Conservation (phyloP, 345 rosid species). For the Sonneratia alba region DNA sequence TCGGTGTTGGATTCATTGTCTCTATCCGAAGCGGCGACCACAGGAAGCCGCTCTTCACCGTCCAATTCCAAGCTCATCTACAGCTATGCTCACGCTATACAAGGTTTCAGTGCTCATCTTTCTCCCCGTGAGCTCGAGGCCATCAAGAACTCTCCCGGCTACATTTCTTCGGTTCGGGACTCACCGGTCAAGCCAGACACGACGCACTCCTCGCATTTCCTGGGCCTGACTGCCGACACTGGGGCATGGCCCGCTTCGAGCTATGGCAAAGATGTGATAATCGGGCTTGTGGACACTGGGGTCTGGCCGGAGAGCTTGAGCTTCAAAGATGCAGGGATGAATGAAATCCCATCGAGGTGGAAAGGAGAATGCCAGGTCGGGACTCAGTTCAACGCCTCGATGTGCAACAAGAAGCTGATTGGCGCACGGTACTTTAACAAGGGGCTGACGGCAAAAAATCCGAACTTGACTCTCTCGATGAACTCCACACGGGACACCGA, state of each 20-base stretch:
- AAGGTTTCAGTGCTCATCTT: conserved; percentile 42
- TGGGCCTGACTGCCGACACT: conserved; percentile 19
- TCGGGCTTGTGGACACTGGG: conserved; percentile 40
- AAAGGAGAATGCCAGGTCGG: conserved; percentile 41
- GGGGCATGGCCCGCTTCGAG: conserved; percentile 34
- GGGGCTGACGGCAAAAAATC: conserved; percentile 26
- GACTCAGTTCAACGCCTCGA: conserved; percentile 31
- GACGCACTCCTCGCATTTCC: conserved; percentile 29
- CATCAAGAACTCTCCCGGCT: conserved; percentile 29
- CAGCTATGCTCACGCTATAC: conserved; percentile 27
- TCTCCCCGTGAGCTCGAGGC: conserved; percentile 23
- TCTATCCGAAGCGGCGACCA: not conserved
- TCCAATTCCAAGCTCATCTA: conserved; percentile 24
- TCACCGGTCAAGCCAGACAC: conserved; percentile 28
- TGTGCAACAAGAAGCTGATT: conserved; percentile 46
- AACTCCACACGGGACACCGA: conserved; percentile 39
- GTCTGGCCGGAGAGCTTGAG: conserved; percentile 48
- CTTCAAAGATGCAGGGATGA: conserved; percentile 27
- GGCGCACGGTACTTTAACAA: conserved; percentile 45
- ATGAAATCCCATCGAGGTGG: conserved; percentile 32
- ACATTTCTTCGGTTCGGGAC: conserved; percentile 26
- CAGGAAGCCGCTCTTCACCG: not conserved
- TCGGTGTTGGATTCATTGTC: conserved; percentile 11
- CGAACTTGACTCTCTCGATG: conserved; percentile 28
- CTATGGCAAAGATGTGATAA: conserved; percentile 32